Evolutionary conservation across 352 stramenopile genomes (phyloP).

Genomic region (Pythium sp.): DNA sequence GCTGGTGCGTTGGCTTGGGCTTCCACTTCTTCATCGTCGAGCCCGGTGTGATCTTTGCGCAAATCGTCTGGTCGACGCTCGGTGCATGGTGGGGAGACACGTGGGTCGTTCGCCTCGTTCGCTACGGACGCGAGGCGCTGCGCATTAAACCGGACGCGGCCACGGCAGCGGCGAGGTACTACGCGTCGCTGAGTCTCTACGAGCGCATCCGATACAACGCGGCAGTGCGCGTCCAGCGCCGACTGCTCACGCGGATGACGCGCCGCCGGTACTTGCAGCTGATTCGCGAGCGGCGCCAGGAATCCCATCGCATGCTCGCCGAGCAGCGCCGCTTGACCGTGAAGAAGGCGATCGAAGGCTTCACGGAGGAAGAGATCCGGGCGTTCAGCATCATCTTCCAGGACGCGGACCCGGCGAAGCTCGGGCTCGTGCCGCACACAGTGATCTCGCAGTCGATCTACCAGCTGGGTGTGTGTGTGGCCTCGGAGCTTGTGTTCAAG

Average conservation of each 20-base stretch:
- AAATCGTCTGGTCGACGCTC: slow-evolving; percentile 50
- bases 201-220: slow-evolving; percentile 68
- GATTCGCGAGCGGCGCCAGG: slow-evolving; percentile 40
- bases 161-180: slow-evolving; percentile 25
- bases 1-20: slow-evolving; percentile 39
- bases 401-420: slow-evolving; percentile 52
- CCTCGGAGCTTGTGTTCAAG: slow-evolving; percentile 38
- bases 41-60: slow-evolving; percentile 43
- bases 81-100: slow-evolving; percentile 56
- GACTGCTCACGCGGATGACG: slow-evolving; percentile 50
- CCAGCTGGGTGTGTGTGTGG: slow-evolving; percentile 59
- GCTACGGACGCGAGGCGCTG: slow-evolving; percentile 40
- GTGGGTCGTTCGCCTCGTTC: slow-evolving; percentile 36
- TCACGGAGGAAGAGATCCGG: slow-evolving; percentile 60
- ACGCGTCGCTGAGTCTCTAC: slow-evolving; percentile 61
- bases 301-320: slow-evolving; percentile 35
- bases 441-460: slow-evolving; percentile 75
- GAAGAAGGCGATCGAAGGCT: slow-evolving; percentile 53
- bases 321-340: slow-evolving; percentile 37
- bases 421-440: slow-evolving; percentile 62
- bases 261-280: slow-evolving; percentile 48
- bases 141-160: slow-evolving; percentile 42
- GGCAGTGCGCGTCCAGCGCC: slow-evolving; percentile 62
- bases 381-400: slow-evolving; percentile 69
- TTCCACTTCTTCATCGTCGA: slow-evolving; percentile 57